Base-by-base conservation (phyloP, 2,329 filamentous ascomycete species). In the Penicillium sp. region DNA sequence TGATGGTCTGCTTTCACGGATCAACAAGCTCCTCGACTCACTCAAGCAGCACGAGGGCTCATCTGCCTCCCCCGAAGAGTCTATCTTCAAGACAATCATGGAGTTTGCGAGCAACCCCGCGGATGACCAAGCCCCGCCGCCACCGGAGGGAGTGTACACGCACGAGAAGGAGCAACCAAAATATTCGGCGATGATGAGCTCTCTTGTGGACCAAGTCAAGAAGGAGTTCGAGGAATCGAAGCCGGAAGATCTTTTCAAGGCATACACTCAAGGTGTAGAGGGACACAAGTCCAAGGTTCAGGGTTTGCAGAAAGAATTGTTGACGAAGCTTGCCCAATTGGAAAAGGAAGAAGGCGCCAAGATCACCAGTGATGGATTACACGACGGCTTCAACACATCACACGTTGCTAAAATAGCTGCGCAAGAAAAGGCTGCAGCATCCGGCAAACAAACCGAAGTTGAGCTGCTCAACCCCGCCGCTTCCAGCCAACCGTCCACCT, bases 181-280 rank as follows among this genome's bases (percentile, higher is more conserved):
- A 10, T 98, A 95, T 60, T 92, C 87, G 26, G 87, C 93, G 71
- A 98, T 98, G 92, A 89, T 98, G 84, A 85, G 85, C n/a, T 80
- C 82, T n/a, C 67, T 98, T 54, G 76, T 96, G 13, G 92, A 98
- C 56, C 85, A 94, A 65, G 88, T 96, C 28, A 95, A 95, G 65
- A 80, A 85, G 50, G 79, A 84, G 34, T 73, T 95, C 23, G 85
- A 89, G 39, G 84, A 88, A 59, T 59, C 62, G 13, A 84, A 84
- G 64, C 79, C 82, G 44, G 73, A 76, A 13, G 77, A 82, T 51
- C 71, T 85, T 34, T 88, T 85, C 59, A 72, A 76, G 32, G 82
- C 76, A 35, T 95, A 93, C 70, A 72, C 93, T 17, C 74, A 76
- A 32, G 90, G 92, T 55, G 77, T 96, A 11, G 75, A 79, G 46